phyloP scores from a whole-genome alignment of 169 alveolate genomes.

The Sarcocystis neurona region DNA sequence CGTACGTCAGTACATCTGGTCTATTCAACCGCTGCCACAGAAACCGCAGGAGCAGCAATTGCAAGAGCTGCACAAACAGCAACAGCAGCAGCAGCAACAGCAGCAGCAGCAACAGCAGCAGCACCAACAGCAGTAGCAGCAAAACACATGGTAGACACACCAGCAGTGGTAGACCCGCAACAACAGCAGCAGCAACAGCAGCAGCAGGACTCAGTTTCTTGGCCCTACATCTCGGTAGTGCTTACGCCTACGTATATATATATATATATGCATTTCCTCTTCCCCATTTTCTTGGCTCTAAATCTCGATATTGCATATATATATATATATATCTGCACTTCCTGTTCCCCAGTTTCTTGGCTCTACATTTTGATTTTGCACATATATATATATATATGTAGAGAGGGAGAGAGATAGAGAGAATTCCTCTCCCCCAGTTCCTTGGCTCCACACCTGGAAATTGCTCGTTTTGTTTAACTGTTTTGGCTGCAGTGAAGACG shows the following conservation, averaged over 20 bases:
- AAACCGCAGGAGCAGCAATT: background rate
- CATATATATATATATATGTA: too few species aligned
- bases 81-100: conserved; percentile 32
- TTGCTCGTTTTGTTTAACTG: background rate
- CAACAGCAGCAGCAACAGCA: conserved; percentile 77
- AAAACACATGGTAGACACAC: background rate
- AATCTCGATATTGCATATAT: too few species aligned
- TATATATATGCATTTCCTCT: too few species aligned
- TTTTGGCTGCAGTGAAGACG: conserved; percentile 45
- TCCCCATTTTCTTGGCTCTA: too few species aligned
- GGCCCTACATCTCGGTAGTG: too few species aligned
- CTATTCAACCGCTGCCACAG: background rate
- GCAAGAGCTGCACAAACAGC: conserved; percentile 50
- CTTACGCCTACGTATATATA: too few species aligned
- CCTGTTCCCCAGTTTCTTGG: too few species aligned
- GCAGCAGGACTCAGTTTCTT: too few species aligned
- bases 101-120: conserved; percentile 16
- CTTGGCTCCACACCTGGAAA: background rate
- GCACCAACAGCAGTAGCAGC: background rate
- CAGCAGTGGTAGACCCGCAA: conserved; percentile 86
- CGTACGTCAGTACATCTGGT: background rate
- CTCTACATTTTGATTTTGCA: too few species aligned
- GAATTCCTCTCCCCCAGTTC: too few species aligned
- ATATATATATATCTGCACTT: too few species aligned
- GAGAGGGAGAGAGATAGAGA: too few species aligned